These are phyloP conservation scores for Melocanna baccifera DNA, from an alignment of 176 grass and related monocot species.

Conservation along the genomic window DNA sequence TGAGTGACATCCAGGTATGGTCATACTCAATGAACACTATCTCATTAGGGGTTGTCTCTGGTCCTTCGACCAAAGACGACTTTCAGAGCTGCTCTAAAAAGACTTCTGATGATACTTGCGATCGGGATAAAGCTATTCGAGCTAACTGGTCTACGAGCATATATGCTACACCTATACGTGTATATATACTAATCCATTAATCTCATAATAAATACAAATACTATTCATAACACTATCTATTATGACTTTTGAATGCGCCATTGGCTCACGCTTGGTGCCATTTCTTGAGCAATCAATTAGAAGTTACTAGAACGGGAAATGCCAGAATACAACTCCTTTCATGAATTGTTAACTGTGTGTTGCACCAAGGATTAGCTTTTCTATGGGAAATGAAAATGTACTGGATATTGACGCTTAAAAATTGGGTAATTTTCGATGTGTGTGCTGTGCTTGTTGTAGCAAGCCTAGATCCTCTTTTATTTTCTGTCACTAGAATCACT, in stretches of 20 bases:
- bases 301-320: background rate
- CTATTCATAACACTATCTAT: background rate
- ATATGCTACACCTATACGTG: too few species aligned
- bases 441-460: background rate
- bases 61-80: too few species aligned
- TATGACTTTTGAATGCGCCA: background rate
- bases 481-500: background rate
- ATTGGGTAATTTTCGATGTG: background rate
- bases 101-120: too few species aligned
- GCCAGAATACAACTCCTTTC: background rate
- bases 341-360: background rate
- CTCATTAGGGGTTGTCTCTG: too few species aligned
- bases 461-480: too few species aligned
- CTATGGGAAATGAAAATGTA: background rate
- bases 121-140: too few species aligned
- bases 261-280: background rate
- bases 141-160: too few species aligned
- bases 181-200: too few species aligned
- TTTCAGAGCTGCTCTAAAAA: too few species aligned
- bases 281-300: background rate
- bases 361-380: background rate
- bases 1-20: too few species aligned
- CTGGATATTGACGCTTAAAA: background rate
- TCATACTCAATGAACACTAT: too few species aligned
- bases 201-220: too few species aligned